Conservation (phyloP, 176 grass and related monocot species). For the Avena insularis region DNA sequence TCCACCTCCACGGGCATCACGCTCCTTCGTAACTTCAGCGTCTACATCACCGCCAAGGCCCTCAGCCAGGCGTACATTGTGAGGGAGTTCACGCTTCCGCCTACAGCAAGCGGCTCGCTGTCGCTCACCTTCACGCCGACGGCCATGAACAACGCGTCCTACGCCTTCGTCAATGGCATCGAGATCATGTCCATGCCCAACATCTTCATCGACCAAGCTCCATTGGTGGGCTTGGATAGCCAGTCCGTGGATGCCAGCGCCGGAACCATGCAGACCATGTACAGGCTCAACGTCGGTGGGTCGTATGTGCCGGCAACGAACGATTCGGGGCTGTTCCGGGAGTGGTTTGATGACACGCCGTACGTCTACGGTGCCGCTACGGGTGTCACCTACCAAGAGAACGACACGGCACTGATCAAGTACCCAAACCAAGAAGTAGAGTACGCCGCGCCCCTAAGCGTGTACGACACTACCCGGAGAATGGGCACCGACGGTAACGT, state of each 20-base stretch:
- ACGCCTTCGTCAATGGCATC: slow-evolving; percentile 81
- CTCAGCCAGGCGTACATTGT: slow-evolving; percentile 78
- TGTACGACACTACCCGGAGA: slow-evolving; percentile 52
- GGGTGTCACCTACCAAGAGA: slow-evolving; percentile 47
- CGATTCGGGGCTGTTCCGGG: slow-evolving; percentile 61
- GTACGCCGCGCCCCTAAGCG: slow-evolving; percentile 50
- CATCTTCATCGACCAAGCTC: slow-evolving; percentile 46
- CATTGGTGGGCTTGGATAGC: slow-evolving; percentile 44
- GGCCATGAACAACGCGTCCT: slow-evolving; percentile 70
- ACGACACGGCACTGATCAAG: slow-evolving; percentile 31
- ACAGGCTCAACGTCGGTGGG: slow-evolving; percentile 73
- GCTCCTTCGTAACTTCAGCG: slow-evolving; percentile 81
- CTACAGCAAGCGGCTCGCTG: slow-evolving; percentile 34
- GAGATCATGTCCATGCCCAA: slow-evolving; percentile 82
- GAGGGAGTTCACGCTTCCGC: slow-evolving; percentile 62
- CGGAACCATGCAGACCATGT: slow-evolving; percentile 60
- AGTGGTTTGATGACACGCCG: slow-evolving; percentile 71
- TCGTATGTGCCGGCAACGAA: slow-evolving; percentile 54
- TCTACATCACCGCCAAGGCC: slow-evolving; percentile 68
- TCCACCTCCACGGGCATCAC: slow-evolving; percentile 54
- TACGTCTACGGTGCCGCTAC: slow-evolving; percentile 67
- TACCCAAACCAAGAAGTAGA: slow-evolving; percentile 46
- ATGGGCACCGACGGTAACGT: slow-evolving; percentile 60
- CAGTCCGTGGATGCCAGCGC: slow-evolving; percentile 42
- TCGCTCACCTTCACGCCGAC: slow-evolving; percentile 68